Evolutionary conservation across 257 asterid species (phyloP), one percentile per base, ranked within the genome.

Genomic region (Coffea eugenioides): DNA sequence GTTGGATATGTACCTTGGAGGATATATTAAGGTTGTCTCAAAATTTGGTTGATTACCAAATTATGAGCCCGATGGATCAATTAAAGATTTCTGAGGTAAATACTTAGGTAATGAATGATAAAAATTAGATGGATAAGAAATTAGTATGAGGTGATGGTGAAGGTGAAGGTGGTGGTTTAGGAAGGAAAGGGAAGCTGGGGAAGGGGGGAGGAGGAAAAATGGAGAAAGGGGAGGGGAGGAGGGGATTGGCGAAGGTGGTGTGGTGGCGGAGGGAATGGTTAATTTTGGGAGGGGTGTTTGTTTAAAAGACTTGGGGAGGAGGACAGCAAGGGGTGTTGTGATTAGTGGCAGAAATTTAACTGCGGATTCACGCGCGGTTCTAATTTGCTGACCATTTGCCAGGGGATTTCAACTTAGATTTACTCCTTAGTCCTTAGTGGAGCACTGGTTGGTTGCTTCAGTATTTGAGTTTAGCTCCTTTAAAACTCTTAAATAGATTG

Each of bases 281-380:
- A 36, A 34, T 56, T 68, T 8, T 9, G 43, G 36, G 16, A 46
- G 25, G n/a, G 56, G 25, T 39, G 41, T 18, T 36, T 72, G 18
- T 52, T 0, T 21, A 36, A 3, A 4, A 23, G 34, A 10, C 25
- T 9, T 18, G 20, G 2, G 39, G 15, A 12, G 14, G 23, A 8
- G 8, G 51, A 9, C 67, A 41, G 25, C 2, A 21, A 13, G 36
- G 23, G 15, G 3, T 8, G 31, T 0, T 57, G 48, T 74, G 56
- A 59, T 78, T 73, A 69, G 31, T 43, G 79, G 76, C 14, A 73
- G 61, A 65, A 64, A 51, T 15, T 14, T 18, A 57, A 48, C 31
- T 69, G 64, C 69, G 75, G 73, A 82, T 71, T 72, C 48, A 77
- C 74, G 75, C 39, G 79, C 27, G 78, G 45, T 31, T 77, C 52